Base-by-base conservation (phyloP, 495 filamentous ascomycete species). In the Xylaria sp. region DNA sequence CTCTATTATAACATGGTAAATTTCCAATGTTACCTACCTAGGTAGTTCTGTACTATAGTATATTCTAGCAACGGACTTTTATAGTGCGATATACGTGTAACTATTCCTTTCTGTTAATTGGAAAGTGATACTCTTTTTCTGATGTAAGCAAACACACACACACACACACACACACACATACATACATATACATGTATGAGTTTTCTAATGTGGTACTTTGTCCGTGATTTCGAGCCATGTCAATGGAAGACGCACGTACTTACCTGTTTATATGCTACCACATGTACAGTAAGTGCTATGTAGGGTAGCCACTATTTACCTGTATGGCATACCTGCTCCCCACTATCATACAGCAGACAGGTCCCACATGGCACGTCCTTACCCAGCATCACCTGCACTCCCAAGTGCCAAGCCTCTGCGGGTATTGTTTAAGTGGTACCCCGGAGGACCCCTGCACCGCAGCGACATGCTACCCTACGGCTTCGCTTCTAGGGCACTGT, bases 351-450 rank as follows among this genome's bases (percentile, higher is more conserved):
- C n/a, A 52, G 48, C 46, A 50, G n/a, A 11, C 5, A n/a, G 46
- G n/a, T n/a, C 48, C 48, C 48, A 52, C 48, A 52, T 52, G 9
- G 48, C 48, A 52, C 48, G 9, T 52, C n/a, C 40, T 41, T 41
- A 41, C 40, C 40, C 40, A 41, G 40, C 48, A 50, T 50, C 46
- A 50, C 50, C 52, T 55, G 52, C 52, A 55, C 26, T 17, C 26
- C 52, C 48, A 52, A 24, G 21, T 21, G 52, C 26, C 52, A 31
- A 55, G 52, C 52, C 52, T 31, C 24, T 31, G 26, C 21, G 12
- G 19, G 59, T n/a, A 59, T 12, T 64, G 61, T 64, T 64, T 64
- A 64, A 64, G 61, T 48, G 61, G 61, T 64, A 48, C 40, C 17
- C 14, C 41, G 11, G 59, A 37, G 59, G n/a, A 43, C 31, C 58